Evolutionary conservation across 768 basidiomycete genomes (phyloP), one percentile per base, ranked within the genome.

Genomic region (Psilocybe cyanescens): DNA sequence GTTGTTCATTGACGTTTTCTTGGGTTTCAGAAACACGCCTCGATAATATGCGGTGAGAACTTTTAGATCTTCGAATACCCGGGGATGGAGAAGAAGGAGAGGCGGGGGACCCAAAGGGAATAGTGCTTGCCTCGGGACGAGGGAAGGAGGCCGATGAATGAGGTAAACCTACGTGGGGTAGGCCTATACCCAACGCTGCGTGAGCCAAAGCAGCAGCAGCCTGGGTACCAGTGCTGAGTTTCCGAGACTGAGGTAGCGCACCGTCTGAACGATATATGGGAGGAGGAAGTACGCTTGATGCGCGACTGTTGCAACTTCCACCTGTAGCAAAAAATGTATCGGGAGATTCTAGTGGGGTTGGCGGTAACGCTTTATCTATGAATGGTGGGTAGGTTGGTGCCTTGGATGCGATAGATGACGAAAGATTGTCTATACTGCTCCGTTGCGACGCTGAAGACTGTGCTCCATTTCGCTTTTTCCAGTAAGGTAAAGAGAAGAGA

Each of bases 401-500:
- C 44, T 63, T 63, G 28, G 63, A 45, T 7, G 58, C 29, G 60
- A 53, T 48, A 59, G 64, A 60, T 55, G 24, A 58, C 62, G 35
- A 45, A 48, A 57, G 52, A 37, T 69, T 57, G 31, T 54, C 59
- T 37, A 60, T 50, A 35, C 56, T 50, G 30, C 28, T 60, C 37
- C 41, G 31, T 28, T 37, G 60, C 47, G 62, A 53, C 3, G 41
- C 49, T 14, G 62, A 54, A 12, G 65, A 55, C 19, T 65, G 68
- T 24, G 77, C 68, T 19, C 70, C 65, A 50, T 65, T 67, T 33
- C 83, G 86, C 66, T 83, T 87, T 68, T 79, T 83, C 88, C 88
- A 89, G 62, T 81, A 78, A 14, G 88, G 86, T 28, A 88, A 73
- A 24, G 89, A 86, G 72, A 91, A 86, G 74, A 90, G 86, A 72